phyloP scores from a whole-genome alignment of 31 red algal species.

The Odonthalia washingtoniensis region DNA sequence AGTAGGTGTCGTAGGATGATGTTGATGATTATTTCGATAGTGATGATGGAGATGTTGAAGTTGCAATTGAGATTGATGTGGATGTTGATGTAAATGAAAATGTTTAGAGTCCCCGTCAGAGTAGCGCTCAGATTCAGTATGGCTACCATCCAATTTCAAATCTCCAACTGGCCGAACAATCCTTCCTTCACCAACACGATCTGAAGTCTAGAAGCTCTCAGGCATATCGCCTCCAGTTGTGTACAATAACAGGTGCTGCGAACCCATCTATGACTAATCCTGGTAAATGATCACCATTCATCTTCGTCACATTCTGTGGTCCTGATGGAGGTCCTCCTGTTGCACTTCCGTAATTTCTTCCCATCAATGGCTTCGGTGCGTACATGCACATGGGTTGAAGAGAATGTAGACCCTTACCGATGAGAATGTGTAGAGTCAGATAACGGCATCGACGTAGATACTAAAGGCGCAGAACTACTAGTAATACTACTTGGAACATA shows the following conservation, averaged over 20 bases:
- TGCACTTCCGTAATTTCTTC: too few relatives aligned
- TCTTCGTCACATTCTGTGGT: background rate
- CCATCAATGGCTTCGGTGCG: too few relatives aligned
- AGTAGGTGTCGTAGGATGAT: too few relatives aligned
- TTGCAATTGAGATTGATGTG: too few relatives aligned
- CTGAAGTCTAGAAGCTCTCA: conserved; percentile 1
- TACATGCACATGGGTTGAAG: background rate
- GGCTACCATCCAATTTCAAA: conserved; percentile 46
- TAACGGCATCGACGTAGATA: too few relatives aligned
- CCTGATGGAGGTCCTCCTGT: too few relatives aligned
- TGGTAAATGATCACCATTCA: background rate
- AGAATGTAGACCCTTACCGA: background rate
- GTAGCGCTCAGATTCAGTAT: conserved; percentile 66
- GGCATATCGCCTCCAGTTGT: background rate
- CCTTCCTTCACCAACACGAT: conserved; percentile 26
- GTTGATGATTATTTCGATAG: too few relatives aligned
- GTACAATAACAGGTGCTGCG: background rate
- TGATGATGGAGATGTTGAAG: too few relatives aligned
- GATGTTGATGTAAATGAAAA: too few relatives aligned
- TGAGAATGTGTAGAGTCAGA: background rate
- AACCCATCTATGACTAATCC: background rate
- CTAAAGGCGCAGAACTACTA: too few relatives aligned
- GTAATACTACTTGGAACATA: too few relatives aligned
- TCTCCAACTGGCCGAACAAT: conserved; percentile 52
- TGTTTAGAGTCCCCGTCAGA: conserved; percentile 58